Conservation (phyloP, 2,329 filamentous ascomycete genomes). For the Venturia pyrina region DNA sequence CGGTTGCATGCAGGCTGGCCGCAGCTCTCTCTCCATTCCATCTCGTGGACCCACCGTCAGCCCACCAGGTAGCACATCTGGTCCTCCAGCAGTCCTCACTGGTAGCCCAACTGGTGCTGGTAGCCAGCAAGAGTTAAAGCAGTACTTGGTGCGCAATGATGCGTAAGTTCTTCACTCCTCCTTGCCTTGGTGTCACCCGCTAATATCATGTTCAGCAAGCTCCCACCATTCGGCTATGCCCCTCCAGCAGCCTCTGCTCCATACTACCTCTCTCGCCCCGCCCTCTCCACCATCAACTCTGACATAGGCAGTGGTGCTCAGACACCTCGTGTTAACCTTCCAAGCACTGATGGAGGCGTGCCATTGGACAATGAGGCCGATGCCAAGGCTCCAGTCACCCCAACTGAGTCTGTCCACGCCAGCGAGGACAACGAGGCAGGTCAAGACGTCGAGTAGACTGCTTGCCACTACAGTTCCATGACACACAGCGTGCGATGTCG, state of each 20-base stretch:
- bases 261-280: slow-evolving; percentile 2
- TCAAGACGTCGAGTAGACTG: neutral
- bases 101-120: slow-evolving; percentile 1
- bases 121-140: neutral
- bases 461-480: neutral
- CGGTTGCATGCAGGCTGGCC: slow-evolving; percentile 30
- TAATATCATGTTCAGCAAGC: neutral
- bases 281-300: slow-evolving; percentile 9
- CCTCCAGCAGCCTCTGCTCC: neutral
- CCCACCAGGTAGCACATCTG: slow-evolving; percentile 17
- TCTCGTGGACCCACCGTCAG: slow-evolving; percentile 25
- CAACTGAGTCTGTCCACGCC: slow-evolving; percentile 10
- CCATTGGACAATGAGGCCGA: slow-evolving; percentile 8
- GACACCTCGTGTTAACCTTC: slow-evolving; percentile 10
- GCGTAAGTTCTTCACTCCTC: slow-evolving; percentile 2
- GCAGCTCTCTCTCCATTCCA: slow-evolving; percentile 21
- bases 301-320: slow-evolving; percentile 6
- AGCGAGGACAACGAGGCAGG: neutral
- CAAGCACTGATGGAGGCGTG: slow-evolving; percentile 8
- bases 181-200: slow-evolving; percentile 15
- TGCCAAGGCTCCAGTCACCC: slow-evolving; percentile 11
- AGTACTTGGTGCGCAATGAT: slow-evolving; percentile 6
- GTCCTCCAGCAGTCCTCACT: slow-evolving; percentile 1
- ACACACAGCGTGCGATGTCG: neutral
- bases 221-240: neutral